Evolutionary conservation across 805 yeast genomes (phyloP).

Genomic region (Candida verbasci): DNA sequence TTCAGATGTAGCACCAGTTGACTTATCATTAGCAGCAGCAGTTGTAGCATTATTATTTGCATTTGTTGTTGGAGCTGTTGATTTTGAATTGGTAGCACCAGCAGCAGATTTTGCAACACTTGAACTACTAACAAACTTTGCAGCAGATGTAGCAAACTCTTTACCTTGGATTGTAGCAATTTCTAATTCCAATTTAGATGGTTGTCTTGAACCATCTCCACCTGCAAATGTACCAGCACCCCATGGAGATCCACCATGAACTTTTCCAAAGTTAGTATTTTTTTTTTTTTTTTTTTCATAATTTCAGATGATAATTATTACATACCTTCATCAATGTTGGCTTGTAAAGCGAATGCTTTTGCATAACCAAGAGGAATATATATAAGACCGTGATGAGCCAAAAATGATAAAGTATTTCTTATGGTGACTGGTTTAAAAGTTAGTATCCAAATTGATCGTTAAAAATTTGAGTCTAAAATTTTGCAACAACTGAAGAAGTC

Average conservation of each 20-base stretch:
- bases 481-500: no score
- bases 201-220: constrained; percentile 69
- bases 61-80: not conserved
- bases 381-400: constrained; percentile 74
- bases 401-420: constrained; percentile 51
- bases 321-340: constrained; percentile 48
- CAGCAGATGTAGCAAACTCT: constrained; percentile 36
- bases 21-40: not conserved
- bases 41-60: not conserved
- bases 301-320: no score
- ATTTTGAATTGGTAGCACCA: no score
- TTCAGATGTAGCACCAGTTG: constrained; percentile 2
- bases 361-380: constrained; percentile 76
- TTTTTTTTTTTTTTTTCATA: no score
- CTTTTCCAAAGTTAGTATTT: constrained; percentile 10
- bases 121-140: constrained; percentile 10
- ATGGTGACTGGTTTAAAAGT: no score
- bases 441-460: no score
- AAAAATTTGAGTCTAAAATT: no score
- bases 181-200: constrained; percentile 57
- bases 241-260: constrained; percentile 83
- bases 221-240: constrained; percentile 82
- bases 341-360: constrained; percentile 48
- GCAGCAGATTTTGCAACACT: constrained; percentile 1
- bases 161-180: constrained; percentile 67